These are phyloP conservation scores for Wickerhamomyces queroliae DNA, from an alignment of 805 yeast genomes.

Conservation along the genomic window DNA sequence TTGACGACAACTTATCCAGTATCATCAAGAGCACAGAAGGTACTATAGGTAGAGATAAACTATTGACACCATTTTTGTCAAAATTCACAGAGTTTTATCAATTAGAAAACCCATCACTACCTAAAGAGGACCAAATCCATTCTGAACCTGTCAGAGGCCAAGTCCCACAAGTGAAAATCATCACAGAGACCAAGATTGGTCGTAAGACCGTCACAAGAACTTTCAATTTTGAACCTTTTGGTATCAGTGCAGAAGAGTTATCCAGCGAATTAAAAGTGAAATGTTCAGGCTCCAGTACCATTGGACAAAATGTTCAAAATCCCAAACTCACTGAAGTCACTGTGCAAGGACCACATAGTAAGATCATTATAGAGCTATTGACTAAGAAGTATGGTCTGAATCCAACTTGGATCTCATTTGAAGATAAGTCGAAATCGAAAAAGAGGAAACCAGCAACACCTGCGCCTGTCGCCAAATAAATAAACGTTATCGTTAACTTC, in stretches of 20 bases:
- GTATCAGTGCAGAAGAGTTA: slow-evolving; percentile 56
- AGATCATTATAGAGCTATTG: slow-evolving; percentile 51
- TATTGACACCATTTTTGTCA: slow-evolving; percentile 36
- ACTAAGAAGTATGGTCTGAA: slow-evolving; percentile 57
- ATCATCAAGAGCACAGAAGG: slow-evolving; percentile 30
- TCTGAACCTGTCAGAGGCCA: slow-evolving; percentile 50
- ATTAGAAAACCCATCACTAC: slow-evolving; percentile 29
- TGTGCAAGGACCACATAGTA: slow-evolving; percentile 89
- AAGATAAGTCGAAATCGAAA: slow-evolving; percentile 53
- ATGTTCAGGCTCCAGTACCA: slow-evolving; percentile 87
- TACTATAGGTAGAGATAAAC: slow-evolving; percentile 28
- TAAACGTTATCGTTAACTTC: neutral
- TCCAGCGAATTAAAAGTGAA: slow-evolving; percentile 66
- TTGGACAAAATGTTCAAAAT: slow-evolving; percentile 51
- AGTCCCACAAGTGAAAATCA: slow-evolving; percentile 59
- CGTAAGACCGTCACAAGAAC: slow-evolving; percentile 75
- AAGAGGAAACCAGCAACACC: slow-evolving; percentile 40
- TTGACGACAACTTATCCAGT: slow-evolving; percentile 49
- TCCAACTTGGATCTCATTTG: slow-evolving; percentile 55
- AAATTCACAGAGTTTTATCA: slow-evolving; percentile 44
- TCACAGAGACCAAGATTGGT: slow-evolving; percentile 75
- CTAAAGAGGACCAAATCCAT: slow-evolving; percentile 33
- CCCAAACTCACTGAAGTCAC: slow-evolving; percentile 60
- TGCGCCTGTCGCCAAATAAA: slow-evolving; percentile 2
- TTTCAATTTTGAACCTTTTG: slow-evolving; percentile 60